Evolutionary conservation across 1,139 yeast species (phyloP), one percentile per base, ranked within the genome.

Genomic region (Nakaseomyces nivariensis): DNA sequence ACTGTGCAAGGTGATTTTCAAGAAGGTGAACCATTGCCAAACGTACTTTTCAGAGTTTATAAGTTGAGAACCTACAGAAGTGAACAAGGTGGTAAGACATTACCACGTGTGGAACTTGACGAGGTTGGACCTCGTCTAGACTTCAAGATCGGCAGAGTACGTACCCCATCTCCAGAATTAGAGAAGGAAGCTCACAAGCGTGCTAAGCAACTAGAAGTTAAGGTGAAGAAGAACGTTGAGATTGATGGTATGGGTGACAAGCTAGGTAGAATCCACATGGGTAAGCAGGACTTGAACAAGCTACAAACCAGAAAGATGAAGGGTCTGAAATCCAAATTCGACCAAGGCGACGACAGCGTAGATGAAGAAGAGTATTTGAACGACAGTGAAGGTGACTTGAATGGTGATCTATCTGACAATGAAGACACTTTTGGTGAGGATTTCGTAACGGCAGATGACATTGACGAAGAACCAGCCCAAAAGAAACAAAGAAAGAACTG

Each of bases 231-330:
- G 89, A 92, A 92, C 64, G 82, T 92, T 51, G 82, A 82, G 55
- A 80, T 84, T 45, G 97, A 94, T 66, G 64, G 75, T 54, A 79
- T 92, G 85, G 99, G 99, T 72, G 98, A 92, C 70, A 89, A 92
- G 80, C 79, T 92, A 56, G 99, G 97, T 58, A 87, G 92, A 72
- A 81, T 92, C 61, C 98, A 92, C 67, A 85, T 92, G 69, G 97
- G 96, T 70, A 84, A 84, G 69, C 99, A 92, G 75, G 97, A 92
- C 67, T 75, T 94, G 67, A 76, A 79, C 65, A 84, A 83, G 68
- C 72, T 92, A 67, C 98, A 92, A 72, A 90, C 98, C 10, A 82
- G 98, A 73, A 92, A 92, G 80, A 87, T 92, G 96, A 94, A 94
- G 77, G 99, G 98, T 66, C 77, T 92, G 65, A 94, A 94, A 73